These are phyloP conservation scores for Tripterygium wilfordii DNA, from an alignment of 177 flowering plant genomes.

Conservation along the genomic window DNA sequence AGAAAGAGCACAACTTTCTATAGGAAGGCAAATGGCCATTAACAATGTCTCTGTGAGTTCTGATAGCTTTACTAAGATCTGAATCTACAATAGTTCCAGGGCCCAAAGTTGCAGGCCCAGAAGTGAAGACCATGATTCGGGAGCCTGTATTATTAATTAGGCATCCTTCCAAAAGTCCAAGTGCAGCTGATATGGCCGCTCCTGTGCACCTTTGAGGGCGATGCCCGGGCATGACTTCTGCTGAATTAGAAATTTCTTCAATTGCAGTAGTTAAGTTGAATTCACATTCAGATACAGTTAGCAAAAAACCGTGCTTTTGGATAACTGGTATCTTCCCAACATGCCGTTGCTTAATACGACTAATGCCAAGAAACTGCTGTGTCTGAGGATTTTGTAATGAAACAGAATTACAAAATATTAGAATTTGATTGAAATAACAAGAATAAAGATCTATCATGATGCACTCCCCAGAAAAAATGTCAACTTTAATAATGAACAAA, in stretches of 20 bases:
- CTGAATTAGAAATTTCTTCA: constrained; percentile 62
- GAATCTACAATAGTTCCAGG: constrained; percentile 77
- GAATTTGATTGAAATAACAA: no score
- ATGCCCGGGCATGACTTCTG: constrained; percentile 34
- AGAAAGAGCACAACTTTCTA: constrained; percentile 51
- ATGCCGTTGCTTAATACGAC: constrained; percentile 33
- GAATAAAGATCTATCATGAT: no score
- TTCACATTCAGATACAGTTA: constrained; percentile 75
- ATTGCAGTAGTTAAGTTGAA: constrained; percentile 67
- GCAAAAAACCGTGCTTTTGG: constrained; percentile 58
- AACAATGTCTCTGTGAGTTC: constrained; percentile 67
- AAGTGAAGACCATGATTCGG: constrained; percentile 81
- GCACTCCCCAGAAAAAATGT: no score
- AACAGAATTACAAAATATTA: no score
- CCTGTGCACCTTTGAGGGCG: constrained; percentile 83
- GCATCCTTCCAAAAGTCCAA: constrained; percentile 84
- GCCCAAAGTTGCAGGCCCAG: constrained; percentile 91
- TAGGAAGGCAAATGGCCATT: constrained; percentile 52
- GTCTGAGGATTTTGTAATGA: constrained; percentile 29
- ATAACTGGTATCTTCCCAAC: constrained; percentile 34
- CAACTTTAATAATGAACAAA: no score
- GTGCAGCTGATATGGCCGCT: constrained; percentile 72
- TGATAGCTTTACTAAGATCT: constrained; percentile 52
- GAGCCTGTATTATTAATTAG: constrained; percentile 48
- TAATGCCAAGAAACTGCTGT: constrained; percentile 55